These are phyloP conservation scores for Russula abietina DNA, from an alignment of 768 basidiomycete genomes.

Conservation along the genomic window DNA sequence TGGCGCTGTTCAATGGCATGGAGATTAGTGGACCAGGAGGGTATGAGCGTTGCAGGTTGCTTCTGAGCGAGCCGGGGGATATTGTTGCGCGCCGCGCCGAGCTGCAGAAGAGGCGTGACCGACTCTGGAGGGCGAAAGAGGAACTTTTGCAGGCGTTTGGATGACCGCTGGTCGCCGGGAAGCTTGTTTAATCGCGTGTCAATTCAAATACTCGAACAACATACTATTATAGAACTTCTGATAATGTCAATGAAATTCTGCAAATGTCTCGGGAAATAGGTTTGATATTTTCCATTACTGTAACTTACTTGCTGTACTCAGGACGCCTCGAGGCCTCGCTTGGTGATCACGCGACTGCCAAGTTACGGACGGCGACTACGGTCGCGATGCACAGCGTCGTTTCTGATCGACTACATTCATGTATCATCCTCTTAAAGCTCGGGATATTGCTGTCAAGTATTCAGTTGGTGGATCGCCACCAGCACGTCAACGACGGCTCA, in stretches of 20 bases:
- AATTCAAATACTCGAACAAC: background rate
- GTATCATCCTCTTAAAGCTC: too few species aligned
- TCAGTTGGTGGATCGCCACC: background rate
- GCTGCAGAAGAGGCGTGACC: conserved; percentile 43
- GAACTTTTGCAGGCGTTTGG: conserved; percentile 32
- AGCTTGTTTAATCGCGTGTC: background rate
- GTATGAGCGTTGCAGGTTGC: conserved; percentile 39
- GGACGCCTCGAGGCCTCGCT: too few species aligned
- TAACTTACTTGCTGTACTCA: too few species aligned
- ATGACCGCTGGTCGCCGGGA: background rate
- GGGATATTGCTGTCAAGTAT: background rate
- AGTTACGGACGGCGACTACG: too few species aligned
- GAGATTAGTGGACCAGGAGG: conserved; percentile 44
- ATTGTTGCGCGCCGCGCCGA: conserved; percentile 41
- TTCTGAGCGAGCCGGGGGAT: conserved; percentile 46
- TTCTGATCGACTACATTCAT: too few species aligned
- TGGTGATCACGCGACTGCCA: too few species aligned
- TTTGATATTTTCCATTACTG: too few species aligned
- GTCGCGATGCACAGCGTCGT: too few species aligned
- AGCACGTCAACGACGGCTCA: too few species aligned
- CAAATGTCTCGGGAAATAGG: too few species aligned
- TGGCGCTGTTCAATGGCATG: conserved; percentile 41
- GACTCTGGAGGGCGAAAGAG: conserved; percentile 39
- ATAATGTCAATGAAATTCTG: background rate
- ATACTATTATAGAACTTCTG: background rate